phyloP scores from a whole-genome alignment of 164 flowering plant species.

The Pachysandra terminalis region DNA sequence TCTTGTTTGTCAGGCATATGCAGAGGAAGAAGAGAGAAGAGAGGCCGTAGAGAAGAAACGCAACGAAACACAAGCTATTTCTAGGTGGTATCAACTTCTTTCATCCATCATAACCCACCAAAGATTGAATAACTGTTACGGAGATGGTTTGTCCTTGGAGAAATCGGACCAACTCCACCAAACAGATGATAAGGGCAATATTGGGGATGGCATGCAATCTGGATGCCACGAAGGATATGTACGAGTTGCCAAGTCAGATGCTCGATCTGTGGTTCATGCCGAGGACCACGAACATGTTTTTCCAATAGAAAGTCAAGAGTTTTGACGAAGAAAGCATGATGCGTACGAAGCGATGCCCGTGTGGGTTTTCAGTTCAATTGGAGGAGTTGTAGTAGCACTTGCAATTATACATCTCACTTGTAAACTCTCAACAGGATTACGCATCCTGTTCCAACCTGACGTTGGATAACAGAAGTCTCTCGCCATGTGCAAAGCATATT shows the following conservation, averaged over 20 bases:
- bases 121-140: conserved; percentile 60
- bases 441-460: too few relatives aligned
- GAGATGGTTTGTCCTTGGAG: conserved; percentile 23
- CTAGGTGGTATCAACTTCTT: conserved; percentile 94
- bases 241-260: conserved; percentile 8
- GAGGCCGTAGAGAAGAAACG: conserved; percentile 68
- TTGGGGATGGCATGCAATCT: conserved; percentile 14
- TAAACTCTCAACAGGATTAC: too few relatives aligned
- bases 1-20: conserved; percentile 61
- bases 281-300: conserved; percentile 76
- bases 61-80: conserved; percentile 61
- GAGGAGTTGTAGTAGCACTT: conserved; percentile 71
- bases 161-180: conserved; percentile 7
- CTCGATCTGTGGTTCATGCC: not conserved
- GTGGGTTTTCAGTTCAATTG: conserved; percentile 79
- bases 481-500: too few relatives aligned
- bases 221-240: conserved; percentile 11
- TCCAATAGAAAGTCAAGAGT: conserved; percentile 47
- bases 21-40: conserved; percentile 75
- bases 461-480: too few relatives aligned
- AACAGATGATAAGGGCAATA: conserved; percentile 5
- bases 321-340: conserved; percentile 48
- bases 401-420: too few relatives aligned
- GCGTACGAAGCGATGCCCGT: conserved; percentile 68
- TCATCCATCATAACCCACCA: conserved; percentile 82